Percentiles rank a stretch among this genome's conserved stretches.
These are phyloP conservation scores for Austroboletus eburneus DNA, from an alignment of 768 basidiomycete genomes.

Conservation along the genomic window DNA sequence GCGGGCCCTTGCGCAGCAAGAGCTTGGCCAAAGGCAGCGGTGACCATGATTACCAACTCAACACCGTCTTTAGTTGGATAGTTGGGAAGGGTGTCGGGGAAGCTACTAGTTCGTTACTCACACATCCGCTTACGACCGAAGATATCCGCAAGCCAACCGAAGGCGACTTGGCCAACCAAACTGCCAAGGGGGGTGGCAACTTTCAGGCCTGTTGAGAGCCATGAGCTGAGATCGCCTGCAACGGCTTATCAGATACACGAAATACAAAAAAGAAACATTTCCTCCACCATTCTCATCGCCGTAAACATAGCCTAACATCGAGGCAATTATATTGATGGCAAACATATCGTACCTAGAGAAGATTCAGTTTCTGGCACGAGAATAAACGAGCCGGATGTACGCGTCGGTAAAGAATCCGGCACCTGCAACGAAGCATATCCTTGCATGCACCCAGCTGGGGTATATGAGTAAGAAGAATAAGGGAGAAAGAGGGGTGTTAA, in stretches of 20 bases:
- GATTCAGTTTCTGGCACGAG: neutral
- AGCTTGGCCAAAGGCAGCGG: conserved; percentile 76
- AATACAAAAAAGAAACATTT: neutral
- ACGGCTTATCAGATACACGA: neutral
- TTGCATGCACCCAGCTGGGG: conserved; percentile 75
- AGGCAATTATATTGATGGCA: conserved; percentile 79
- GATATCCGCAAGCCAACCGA: conserved; percentile 73
- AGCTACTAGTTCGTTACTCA: conserved; percentile 34
- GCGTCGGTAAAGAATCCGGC: conserved; percentile 90
- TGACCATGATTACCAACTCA: conserved; percentile 69
- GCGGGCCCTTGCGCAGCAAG: conserved; percentile 60
- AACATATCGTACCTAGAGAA: conserved; percentile 66
- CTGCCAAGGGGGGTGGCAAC: conserved; percentile 73
- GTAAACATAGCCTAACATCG: conserved; percentile 84
- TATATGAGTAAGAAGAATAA: neutral
- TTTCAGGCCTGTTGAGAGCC: conserved; percentile 76
- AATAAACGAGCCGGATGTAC: conserved; percentile 34
- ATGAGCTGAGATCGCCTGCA: conserved; percentile 35
- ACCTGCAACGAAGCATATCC: conserved; percentile 63
- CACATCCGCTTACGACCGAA: conserved; percentile 78
- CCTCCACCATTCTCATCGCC: conserved; percentile 30
- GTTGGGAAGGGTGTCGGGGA: neutral
- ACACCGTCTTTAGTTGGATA: conserved; percentile 37
- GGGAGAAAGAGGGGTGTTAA: conserved; percentile 4
- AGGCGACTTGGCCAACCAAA: conserved; percentile 66